phyloP scores from a whole-genome alignment of 768 basidiomycete species.

The Boletales sp. region DNA sequence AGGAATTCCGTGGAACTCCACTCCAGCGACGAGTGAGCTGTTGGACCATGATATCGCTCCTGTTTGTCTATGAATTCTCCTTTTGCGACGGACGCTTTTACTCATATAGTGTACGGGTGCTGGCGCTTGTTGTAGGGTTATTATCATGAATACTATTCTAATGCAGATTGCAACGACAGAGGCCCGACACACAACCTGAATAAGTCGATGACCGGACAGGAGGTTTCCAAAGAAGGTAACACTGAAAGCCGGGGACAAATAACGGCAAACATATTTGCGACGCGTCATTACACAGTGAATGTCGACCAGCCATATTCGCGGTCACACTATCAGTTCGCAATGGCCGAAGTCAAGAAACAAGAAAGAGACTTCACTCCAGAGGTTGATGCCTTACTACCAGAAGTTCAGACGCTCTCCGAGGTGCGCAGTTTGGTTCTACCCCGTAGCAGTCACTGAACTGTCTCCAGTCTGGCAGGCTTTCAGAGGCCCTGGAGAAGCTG shows the following conservation, averaged over 20 bases:
- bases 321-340: constrained; percentile 43
- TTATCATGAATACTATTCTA: constrained; percentile 37
- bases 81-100: constrained; percentile 33
- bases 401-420: constrained; percentile 65
- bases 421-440: constrained; percentile 38
- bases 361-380: constrained; percentile 86
- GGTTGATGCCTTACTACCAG: constrained; percentile 70
- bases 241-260: constrained; percentile 22
- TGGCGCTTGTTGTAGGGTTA: constrained; percentile 45
- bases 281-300: constrained; percentile 49
- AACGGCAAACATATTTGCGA: constrained; percentile 51
- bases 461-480: constrained; percentile 70
- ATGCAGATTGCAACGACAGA: constrained; percentile 26
- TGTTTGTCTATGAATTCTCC: constrained; percentile 50
- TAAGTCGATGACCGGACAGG: constrained; percentile 11
- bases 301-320: constrained; percentile 38
- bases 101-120: constrained; percentile 44
- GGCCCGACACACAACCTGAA: constrained; percentile 9
- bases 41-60: constrained; percentile 35
- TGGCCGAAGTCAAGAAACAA: constrained; percentile 81
- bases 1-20: constrained; percentile 20
- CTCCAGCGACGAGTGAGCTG: constrained; percentile 27
- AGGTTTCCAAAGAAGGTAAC: constrained; percentile 16
- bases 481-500: constrained; percentile 88
- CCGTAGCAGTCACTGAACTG: constrained; percentile 4